Conservation (phyloP, 1,139 yeast genomes). For the Trichomonascaceae sp. region DNA sequence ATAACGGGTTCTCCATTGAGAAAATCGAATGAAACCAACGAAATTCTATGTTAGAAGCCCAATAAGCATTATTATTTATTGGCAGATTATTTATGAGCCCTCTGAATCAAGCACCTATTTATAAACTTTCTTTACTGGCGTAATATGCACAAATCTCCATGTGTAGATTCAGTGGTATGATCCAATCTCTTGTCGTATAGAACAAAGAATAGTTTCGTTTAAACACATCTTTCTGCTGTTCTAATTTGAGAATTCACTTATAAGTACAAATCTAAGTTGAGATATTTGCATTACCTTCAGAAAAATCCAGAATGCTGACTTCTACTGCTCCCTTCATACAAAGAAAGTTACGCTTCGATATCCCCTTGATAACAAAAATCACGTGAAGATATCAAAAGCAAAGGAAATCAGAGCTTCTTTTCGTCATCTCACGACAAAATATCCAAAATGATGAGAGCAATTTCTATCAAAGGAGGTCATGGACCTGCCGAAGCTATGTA, state of each 20-base stretch:
- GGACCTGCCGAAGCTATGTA: slow-evolving; percentile 28
- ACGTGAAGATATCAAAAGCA: neutral
- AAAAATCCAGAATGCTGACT: too few relatives aligned
- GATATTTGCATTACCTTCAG: neutral
- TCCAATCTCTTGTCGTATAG: neutral
- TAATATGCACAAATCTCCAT: too few relatives aligned
- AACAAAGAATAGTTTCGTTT: neutral
- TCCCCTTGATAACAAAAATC: neutral
- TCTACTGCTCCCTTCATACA: too few relatives aligned
- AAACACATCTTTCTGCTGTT: too few relatives aligned
- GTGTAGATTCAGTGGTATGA: neutral
- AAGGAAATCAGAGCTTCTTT: neutral
- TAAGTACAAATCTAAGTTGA: neutral
- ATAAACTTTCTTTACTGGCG: too few relatives aligned
- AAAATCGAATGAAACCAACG: too few relatives aligned
- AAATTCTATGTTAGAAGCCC: too few relatives aligned
- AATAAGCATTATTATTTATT: too few relatives aligned
- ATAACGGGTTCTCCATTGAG: too few relatives aligned
- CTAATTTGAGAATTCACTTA: neutral
- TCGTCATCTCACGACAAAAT: neutral
- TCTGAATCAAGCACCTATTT: too few relatives aligned
- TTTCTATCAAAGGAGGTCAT: slow-evolving; percentile 23
- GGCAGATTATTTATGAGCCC: too few relatives aligned
- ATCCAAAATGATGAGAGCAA: slow-evolving; percentile 23
- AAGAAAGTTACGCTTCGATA: too few relatives aligned